phyloP scores from a whole-genome alignment of 208 protist species.

The Trichomonas vaginalis region DNA sequence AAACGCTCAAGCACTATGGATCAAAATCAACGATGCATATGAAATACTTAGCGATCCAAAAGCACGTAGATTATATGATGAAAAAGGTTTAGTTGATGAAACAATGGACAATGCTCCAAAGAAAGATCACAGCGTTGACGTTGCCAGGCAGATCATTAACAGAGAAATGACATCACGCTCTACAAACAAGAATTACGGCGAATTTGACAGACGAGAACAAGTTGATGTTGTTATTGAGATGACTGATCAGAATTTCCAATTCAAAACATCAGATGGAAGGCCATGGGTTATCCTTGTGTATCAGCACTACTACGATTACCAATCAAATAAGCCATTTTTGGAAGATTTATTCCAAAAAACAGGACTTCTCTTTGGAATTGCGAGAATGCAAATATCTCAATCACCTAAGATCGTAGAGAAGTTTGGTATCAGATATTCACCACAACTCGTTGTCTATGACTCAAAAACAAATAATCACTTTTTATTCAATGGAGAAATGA shows the following conservation, averaged over 20 bases:
- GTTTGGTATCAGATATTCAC: background rate
- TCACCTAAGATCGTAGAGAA: background rate
- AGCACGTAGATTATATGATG: background rate
- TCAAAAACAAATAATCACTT: background rate
- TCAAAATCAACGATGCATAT: conserved; percentile 1
- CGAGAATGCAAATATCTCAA: background rate
- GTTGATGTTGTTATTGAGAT: background rate
- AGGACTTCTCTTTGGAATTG: background rate
- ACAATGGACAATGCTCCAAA: background rate
- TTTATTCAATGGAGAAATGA: background rate
- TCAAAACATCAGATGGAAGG: background rate
- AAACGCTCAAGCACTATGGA: background rate
- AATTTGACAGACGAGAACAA: background rate
- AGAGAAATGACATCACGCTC: background rate
- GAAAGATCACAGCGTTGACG: background rate
- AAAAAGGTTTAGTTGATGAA: background rate
- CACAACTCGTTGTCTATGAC: background rate
- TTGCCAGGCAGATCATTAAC: background rate
- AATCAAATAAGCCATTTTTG: background rate
- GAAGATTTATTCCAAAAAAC: conserved; percentile 13
- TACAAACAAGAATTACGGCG: background rate
- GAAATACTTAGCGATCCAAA: background rate
- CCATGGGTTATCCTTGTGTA: background rate
- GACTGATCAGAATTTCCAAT: background rate
- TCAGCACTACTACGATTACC: background rate